phyloP scores from a whole-genome alignment of 192 early-diverging fungal species.

The Kappamyces sp. region DNA sequence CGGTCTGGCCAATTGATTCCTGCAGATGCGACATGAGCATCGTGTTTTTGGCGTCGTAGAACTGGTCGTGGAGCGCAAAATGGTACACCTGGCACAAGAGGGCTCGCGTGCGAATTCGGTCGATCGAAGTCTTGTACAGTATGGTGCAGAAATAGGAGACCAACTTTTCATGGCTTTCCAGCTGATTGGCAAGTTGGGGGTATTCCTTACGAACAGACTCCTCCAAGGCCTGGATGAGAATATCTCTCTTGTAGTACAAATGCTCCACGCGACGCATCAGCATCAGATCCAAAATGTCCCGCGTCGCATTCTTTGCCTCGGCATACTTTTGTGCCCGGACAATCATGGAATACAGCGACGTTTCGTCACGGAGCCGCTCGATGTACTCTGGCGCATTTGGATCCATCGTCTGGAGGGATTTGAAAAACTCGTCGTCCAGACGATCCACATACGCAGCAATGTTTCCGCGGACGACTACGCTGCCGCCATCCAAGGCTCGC shows the following conservation, averaged over 20 bases:
- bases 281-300: conserved; percentile 63
- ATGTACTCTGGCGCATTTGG: conserved; percentile 96
- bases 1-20: conserved; percentile 82
- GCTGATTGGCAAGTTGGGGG: conserved; percentile 24
- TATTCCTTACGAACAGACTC: conserved; percentile 44
- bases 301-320: conserved; percentile 41
- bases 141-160: conserved; percentile 81
- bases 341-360: conserved; percentile 77
- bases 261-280: conserved; percentile 89
- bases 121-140: conserved; percentile 79
- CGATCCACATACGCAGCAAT: conserved; percentile 85
- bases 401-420: conserved; percentile 92
- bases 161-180: conserved; percentile 52
- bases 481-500: conserved; percentile 45
- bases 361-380: conserved; percentile 87
- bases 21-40: conserved; percentile 98
- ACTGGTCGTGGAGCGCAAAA: conserved; percentile 94
- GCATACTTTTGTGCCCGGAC: conserved; percentile 86
- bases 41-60: conserved; percentile 88
- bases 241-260: conserved; percentile 91
- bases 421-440: conserved; percentile 95
- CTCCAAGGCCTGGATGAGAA: conserved; percentile 75
- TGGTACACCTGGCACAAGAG: conserved; percentile 97
- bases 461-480: conserved; percentile 70
- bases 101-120: conserved; percentile 83